phyloP scores from a whole-genome alignment of 2,329 filamentous ascomycete species.

The Dactylella cylindrospora region DNA sequence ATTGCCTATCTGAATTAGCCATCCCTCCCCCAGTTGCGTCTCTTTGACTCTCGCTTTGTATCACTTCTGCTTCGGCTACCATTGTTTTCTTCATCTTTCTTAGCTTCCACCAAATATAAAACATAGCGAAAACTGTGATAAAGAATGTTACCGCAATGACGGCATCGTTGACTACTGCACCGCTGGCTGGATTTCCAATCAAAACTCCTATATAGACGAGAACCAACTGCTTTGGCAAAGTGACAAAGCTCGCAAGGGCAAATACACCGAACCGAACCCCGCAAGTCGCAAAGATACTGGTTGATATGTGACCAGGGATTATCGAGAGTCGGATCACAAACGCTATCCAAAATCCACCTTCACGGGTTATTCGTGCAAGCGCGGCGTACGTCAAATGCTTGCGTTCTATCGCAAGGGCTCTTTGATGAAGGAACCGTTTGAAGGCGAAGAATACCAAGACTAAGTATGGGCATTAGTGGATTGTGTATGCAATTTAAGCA shows the following conservation, averaged over 20 bases:
- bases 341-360: slow-evolving; percentile 54
- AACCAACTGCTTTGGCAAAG: slow-evolving; percentile 54
- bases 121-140: slow-evolving; percentile 52
- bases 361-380: slow-evolving; percentile 53
- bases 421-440: slow-evolving; percentile 52
- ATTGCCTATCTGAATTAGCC: background rate
- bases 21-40: background rate
- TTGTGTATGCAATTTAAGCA: background rate
- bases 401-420: slow-evolving; percentile 53
- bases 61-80: slow-evolving; percentile 40
- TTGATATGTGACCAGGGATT: slow-evolving; percentile 54
- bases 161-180: slow-evolving; percentile 44
- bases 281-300: slow-evolving; percentile 55
- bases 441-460: slow-evolving; percentile 54
- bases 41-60: background rate
- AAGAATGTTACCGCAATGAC: slow-evolving; percentile 51
- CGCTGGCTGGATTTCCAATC: slow-evolving; percentile 48
- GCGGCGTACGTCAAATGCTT: slow-evolving; percentile 54
- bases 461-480: slow-evolving; percentile 4
- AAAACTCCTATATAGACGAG: slow-evolving; percentile 54
- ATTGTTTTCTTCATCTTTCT: slow-evolving; percentile 51
- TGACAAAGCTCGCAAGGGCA: slow-evolving; percentile 53
- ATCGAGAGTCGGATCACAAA: slow-evolving; percentile 54
- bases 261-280: slow-evolving; percentile 55
- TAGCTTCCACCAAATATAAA: slow-evolving; percentile 53